These are phyloP conservation scores for Penicillium sp. DNA, from an alignment of 2,329 filamentous ascomycete species.

Conservation along the genomic window DNA sequence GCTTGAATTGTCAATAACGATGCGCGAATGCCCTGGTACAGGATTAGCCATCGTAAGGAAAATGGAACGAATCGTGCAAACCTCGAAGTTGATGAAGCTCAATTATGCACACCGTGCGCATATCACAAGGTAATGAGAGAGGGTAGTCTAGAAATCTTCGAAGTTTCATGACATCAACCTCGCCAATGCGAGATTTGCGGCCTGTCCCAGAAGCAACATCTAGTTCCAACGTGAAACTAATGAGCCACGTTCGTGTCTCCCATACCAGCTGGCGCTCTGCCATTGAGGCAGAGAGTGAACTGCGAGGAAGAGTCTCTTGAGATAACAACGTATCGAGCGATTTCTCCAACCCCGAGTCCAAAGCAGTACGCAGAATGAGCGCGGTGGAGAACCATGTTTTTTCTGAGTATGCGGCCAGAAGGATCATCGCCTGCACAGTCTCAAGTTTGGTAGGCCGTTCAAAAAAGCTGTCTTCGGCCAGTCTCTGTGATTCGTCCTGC, in stretches of 20 bases:
- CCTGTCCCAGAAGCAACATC: slow-evolving; percentile 45
- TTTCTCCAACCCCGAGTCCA: slow-evolving; percentile 45
- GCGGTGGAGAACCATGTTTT: slow-evolving; percentile 48
- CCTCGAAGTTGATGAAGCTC: slow-evolving; percentile 46
- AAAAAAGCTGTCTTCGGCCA: slow-evolving; percentile 47
- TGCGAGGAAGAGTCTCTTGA: slow-evolving; percentile 40
- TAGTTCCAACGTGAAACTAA: slow-evolving; percentile 43
- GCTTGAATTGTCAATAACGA: slow-evolving; percentile 38
- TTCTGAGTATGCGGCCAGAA: slow-evolving; percentile 45
- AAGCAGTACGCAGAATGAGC: slow-evolving; percentile 43
- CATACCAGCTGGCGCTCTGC: slow-evolving; percentile 44
- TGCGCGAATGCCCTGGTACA: slow-evolving; percentile 34
- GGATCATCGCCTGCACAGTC: slow-evolving; percentile 46
- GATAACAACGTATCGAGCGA: slow-evolving; percentile 41
- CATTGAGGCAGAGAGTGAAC: slow-evolving; percentile 42
- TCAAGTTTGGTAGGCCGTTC: slow-evolving; percentile 45
- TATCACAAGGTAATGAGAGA: slow-evolving; percentile 42
- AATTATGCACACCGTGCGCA: slow-evolving; percentile 44
- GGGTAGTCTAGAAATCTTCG: slow-evolving; percentile 45
- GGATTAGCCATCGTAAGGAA: slow-evolving; percentile 7
- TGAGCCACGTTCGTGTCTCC: slow-evolving; percentile 45
- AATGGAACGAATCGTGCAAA: slow-evolving; percentile 5
- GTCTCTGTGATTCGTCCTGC: slow-evolving; percentile 44
- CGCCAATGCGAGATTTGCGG: slow-evolving; percentile 43
- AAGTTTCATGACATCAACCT: slow-evolving; percentile 42